Evolutionary conservation across 2,329 filamentous ascomycete genomes (phyloP), one percentile per base, ranked within the genome.

Genomic region (Cladophialophora chaetospira): DNA sequence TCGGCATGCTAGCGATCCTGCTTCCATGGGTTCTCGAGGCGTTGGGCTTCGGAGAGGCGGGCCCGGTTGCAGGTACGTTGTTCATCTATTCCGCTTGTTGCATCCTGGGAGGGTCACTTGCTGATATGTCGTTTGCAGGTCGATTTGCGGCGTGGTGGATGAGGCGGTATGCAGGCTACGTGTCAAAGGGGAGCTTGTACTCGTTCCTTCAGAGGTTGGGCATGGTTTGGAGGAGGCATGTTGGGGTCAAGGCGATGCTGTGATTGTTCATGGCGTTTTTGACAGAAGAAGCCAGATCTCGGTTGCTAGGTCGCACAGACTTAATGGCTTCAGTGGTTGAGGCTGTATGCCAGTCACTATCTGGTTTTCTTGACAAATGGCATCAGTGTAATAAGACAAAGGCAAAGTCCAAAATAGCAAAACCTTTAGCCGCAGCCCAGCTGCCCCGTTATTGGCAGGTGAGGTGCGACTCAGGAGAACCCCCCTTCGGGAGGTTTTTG

Each of bases 101-200:
- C 13, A 5, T 10, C 35, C n/a, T 17, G 35, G 35, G 19, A 17
- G 35, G 8, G 8, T 33, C 13, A 33, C 29, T 13, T 33, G 29
- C 29, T 13, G 19, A 21, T 43, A 10, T 43, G 17, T 43, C 38
- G 8, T 33, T 33, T 5, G 40, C 45, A 65, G 68, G 67, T 4
- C 66, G 68, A 2, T 77, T 76, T 50, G 76, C 75, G 11, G 69
- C 75, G 1, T 63, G 57, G 59, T 78, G 75, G 73, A 71, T 76
- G 62, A 57, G 67, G 0, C 60, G 50, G 1, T 77, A 76, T 62
- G 65, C 63, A 2, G 74, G 73, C 1, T 69, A 69, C 44, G 72
- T 77, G 48, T 71, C 74, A 0, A 71, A 71, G 55, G 68, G 67
- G 0, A 73, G 74, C 3, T 58, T 78, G n/a, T 75, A 76, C 56